These are phyloP conservation scores for Beauveria sp. DNA, from an alignment of 2,329 filamentous ascomycete genomes.

Conservation along the genomic window DNA sequence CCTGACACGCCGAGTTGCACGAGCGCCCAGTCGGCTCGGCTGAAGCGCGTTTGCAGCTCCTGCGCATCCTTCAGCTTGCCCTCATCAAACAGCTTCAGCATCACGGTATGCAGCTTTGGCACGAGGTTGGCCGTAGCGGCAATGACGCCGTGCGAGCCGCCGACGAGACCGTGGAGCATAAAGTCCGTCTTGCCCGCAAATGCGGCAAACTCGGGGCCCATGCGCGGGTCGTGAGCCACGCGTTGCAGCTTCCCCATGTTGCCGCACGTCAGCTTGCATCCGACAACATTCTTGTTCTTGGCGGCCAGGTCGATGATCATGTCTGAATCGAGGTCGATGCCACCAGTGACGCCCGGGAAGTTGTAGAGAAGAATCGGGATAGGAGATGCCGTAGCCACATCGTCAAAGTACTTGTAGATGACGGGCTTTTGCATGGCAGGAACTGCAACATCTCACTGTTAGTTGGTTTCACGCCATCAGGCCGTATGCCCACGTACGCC, in stretches of 20 bases:
- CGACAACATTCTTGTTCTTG: slow-evolving; percentile 50
- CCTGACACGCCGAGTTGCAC: slow-evolving; percentile 22
- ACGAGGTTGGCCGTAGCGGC: slow-evolving; percentile 33
- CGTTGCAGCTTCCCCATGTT: slow-evolving; percentile 55
- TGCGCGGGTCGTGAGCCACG: slow-evolving; percentile 34
- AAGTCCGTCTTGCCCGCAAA: slow-evolving; percentile 35
- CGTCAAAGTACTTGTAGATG: slow-evolving; percentile 51
- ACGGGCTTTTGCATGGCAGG: slow-evolving; percentile 14
- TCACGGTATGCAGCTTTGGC: slow-evolving; percentile 28
- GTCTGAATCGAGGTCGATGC: slow-evolving; percentile 55
- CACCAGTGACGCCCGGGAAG: slow-evolving; percentile 53
- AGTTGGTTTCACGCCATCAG: not conserved
- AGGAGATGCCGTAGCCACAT: slow-evolving; percentile 51
- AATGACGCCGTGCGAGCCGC: slow-evolving; percentile 32
- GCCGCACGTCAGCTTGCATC: slow-evolving; percentile 58
- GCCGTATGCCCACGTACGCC: not conserved
- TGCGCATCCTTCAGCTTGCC: slow-evolving; percentile 27
- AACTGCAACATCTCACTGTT: not conserved
- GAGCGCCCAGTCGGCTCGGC: slow-evolving; percentile 22
- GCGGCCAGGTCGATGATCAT: slow-evolving; percentile 44
- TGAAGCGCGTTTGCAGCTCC: slow-evolving; percentile 27
- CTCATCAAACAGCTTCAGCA: slow-evolving; percentile 26
- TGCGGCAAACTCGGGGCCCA: slow-evolving; percentile 25
- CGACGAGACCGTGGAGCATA: slow-evolving; percentile 32
- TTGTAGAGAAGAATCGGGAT: slow-evolving; percentile 60